Conservation (phyloP, 148 eudicot species). For the Hydrangea macrophylla region DNA sequence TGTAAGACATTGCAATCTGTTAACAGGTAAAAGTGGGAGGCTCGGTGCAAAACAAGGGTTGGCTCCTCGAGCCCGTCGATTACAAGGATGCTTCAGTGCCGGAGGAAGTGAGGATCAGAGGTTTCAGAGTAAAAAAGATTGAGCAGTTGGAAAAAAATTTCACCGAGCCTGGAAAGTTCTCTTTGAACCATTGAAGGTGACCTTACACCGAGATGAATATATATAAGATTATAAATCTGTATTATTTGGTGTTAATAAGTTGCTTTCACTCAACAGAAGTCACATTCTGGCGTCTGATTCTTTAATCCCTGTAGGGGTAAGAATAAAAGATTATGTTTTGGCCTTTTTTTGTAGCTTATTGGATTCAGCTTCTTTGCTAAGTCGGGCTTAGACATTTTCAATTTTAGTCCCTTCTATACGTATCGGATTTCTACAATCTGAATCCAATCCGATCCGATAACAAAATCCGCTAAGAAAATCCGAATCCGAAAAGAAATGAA, state of each 20-base stretch:
- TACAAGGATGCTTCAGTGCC: conserved; percentile 60
- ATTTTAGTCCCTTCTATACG: too few relatives aligned
- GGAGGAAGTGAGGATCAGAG: conserved; percentile 86
- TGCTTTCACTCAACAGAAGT: neutral
- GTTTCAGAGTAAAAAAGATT: conserved; percentile 70
- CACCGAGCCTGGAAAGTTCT: conserved; percentile 62
- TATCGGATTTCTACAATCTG: too few relatives aligned
- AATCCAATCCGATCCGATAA: too few relatives aligned
- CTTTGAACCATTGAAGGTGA: conserved; percentile 50
- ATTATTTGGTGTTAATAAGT: conserved; percentile 10
- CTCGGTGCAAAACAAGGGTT: conserved; percentile 67
- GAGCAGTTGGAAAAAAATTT: conserved; percentile 80
- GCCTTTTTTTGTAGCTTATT: neutral
- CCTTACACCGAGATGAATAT: neutral
- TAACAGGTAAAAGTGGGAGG: conserved; percentile 83
- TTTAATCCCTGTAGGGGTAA: neutral
- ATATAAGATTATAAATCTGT: neutral
- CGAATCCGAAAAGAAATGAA: too few relatives aligned
- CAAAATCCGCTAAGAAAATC: too few relatives aligned
- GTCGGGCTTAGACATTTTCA: too few relatives aligned
- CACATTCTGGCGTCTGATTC: neutral
- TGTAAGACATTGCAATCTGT: neutral
- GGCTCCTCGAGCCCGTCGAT: conserved; percentile 75
- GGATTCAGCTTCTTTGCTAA: neutral
- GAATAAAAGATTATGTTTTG: neutral